A percentile compares a stretch with the other conserved stretches of the same genome.
These are phyloP conservation scores for Catharanthus roseus DNA, from an alignment of 257 asterid species.

Conservation along the genomic window DNA sequence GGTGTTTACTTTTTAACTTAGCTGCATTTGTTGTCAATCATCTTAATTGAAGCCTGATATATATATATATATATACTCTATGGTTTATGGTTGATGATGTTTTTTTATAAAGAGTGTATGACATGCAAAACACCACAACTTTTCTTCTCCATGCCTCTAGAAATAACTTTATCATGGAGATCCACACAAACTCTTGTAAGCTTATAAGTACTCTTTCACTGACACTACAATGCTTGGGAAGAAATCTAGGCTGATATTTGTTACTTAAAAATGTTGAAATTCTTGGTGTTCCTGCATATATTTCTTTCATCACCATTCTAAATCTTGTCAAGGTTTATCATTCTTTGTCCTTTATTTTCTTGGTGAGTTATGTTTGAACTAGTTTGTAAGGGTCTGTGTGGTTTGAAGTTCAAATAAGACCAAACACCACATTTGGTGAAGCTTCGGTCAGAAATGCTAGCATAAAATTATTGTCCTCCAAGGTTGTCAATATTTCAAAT, in stretches of 20 bases:
- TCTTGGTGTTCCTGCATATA: neutral
- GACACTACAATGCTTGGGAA: neutral
- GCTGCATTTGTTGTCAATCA: too few relatives aligned
- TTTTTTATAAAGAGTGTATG: neutral
- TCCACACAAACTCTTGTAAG: neutral
- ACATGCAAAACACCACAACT: neutral
- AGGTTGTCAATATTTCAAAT: slow-evolving; percentile 29
- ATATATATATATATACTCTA: neutral
- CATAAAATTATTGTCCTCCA: slow-evolving; percentile 20
- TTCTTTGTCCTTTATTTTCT: slow-evolving; percentile 12
- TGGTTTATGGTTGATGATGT: neutral
- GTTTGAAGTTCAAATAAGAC: slow-evolving; percentile 32
- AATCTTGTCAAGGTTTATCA: slow-evolving; percentile 9
- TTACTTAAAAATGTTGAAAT: neutral
- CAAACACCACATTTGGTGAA: slow-evolving; percentile 29
- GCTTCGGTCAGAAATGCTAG: slow-evolving; percentile 21
- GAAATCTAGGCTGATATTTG: neutral
- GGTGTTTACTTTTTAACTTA: neutral
- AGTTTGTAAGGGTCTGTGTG: slow-evolving; percentile 29
- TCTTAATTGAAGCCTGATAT: neutral
- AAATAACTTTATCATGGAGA: neutral
- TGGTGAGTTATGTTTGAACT: slow-evolving; percentile 22
- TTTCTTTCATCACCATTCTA: slow-evolving; percentile 11
- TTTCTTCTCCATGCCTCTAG: neutral
- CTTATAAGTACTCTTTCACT: neutral